phyloP scores from a whole-genome alignment of 495 filamentous ascomycete species.

The Xylaria nigripes region DNA sequence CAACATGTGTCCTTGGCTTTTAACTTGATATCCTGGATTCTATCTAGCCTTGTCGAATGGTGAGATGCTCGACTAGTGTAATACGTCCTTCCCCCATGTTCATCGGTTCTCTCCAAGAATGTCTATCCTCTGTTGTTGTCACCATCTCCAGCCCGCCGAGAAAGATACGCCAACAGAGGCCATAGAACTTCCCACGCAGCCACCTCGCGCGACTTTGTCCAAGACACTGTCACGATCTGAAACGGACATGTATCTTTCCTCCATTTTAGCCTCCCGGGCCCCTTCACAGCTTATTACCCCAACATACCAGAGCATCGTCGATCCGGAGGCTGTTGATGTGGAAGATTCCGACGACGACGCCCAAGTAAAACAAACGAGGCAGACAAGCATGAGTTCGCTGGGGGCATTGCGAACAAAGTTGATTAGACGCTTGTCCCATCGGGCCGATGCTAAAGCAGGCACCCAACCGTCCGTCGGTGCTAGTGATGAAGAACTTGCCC shows the following conservation, averaged over 20 bases:
- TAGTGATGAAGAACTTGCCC: conserved; percentile 41
- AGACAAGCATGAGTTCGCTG: conserved; percentile 30
- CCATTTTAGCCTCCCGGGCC: conserved; percentile 8
- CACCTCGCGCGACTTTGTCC: conserved; percentile 18
- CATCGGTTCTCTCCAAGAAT: conserved; percentile 19
- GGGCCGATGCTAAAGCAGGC: conserved; percentile 30
- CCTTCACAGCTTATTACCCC: conserved; percentile 13
- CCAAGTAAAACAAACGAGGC: conserved; percentile 13
- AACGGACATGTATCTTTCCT: conserved; percentile 11
- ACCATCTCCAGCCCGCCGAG: conserved; percentile 18
- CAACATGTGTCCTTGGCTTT: neutral
- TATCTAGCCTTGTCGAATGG: neutral
- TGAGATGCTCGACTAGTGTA: conserved; percentile 13
- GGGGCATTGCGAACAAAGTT: conserved; percentile 33
- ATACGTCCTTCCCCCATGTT: conserved; percentile 2
- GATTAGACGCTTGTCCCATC: conserved; percentile 40
- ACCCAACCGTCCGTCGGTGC: conserved; percentile 34
- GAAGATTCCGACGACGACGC: conserved; percentile 40
- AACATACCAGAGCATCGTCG: conserved; percentile 21
- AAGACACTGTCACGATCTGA: conserved; percentile 16
- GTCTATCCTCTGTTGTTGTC: conserved; percentile 36
- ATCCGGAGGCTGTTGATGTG: conserved; percentile 27
- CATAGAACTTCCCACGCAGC: conserved; percentile 21
- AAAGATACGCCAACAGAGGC: conserved; percentile 7
- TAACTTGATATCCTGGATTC: neutral